Evolutionary conservation across 257 asterid genomes (phyloP).

Genomic region (Eucommia ulmoides): DNA sequence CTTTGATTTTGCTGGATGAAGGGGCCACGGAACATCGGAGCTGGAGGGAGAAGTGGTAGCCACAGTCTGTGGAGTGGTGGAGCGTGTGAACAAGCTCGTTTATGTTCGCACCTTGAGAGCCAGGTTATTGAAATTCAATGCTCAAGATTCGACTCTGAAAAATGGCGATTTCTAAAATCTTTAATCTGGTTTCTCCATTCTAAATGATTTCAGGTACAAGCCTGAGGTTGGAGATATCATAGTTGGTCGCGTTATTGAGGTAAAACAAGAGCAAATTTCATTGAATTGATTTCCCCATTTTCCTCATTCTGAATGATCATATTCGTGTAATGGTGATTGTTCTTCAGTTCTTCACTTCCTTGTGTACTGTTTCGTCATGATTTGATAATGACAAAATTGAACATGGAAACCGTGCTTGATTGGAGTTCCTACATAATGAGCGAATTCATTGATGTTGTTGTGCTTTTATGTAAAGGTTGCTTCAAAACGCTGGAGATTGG

Average conservation of each 20-base stretch:
- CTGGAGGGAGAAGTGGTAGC: constrained; percentile 61
- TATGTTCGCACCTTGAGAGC: constrained; percentile 71
- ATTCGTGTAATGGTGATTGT: background rate
- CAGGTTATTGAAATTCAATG: no score
- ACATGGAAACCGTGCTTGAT: no score
- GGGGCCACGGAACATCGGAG: constrained; percentile 95
- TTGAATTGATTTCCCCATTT: background rate
- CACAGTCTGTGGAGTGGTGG: constrained; percentile 83
- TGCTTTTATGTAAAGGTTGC: constrained; percentile 43
- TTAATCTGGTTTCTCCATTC: background rate
- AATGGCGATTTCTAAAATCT: background rate
- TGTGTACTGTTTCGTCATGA: no score
- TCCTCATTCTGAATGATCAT: background rate
- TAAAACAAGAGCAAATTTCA: constrained; percentile 6
- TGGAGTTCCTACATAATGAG: no score
- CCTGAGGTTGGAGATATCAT: constrained; percentile 89
- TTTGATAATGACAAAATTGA: no score
- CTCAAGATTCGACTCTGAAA: no score
- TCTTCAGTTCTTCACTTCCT: no score
- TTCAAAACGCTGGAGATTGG: constrained; percentile 92
- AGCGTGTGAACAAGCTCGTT: constrained; percentile 87
- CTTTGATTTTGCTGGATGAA: no score
- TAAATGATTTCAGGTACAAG: constrained; percentile 15
- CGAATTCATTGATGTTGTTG: background rate
- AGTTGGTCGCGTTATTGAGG: constrained; percentile 94